Evolutionary conservation across 371 early-diverging fungal species (phyloP).

Genomic region (Lichtheimia corymbifera): DNA sequence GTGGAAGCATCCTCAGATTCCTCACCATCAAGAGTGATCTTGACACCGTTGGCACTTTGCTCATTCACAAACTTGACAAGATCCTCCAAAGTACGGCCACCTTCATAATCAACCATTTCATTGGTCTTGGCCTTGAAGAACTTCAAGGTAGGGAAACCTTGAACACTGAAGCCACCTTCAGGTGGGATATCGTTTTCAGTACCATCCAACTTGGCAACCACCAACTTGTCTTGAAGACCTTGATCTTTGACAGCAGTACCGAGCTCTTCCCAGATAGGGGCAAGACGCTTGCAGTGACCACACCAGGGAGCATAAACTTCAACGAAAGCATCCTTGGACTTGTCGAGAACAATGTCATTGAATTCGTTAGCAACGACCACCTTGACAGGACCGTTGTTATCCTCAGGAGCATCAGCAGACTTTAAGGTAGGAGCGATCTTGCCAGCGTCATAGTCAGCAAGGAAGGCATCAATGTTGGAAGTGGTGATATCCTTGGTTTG

Average conservation of each 20-base stretch:
- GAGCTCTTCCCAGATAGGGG: conserved; percentile 80
- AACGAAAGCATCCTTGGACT: conserved; percentile 88
- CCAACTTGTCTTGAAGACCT: conserved; percentile 51
- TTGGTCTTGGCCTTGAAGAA: conserved; percentile 88
- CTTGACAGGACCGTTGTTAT: conserved; percentile 86
- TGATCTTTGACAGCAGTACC: conserved; percentile 43
- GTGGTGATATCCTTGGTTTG: conserved; percentile 64
- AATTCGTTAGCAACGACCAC: conserved; percentile 86
- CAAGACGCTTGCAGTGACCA: conserved; percentile 91
- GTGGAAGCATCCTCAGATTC: conserved; percentile 27
- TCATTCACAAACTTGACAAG: conserved; percentile 76
- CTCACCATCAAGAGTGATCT: conserved; percentile 20
- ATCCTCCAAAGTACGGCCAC: conserved; percentile 79
- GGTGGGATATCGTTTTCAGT: conserved; percentile 94
- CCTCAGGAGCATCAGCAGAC: conserved; percentile 81
- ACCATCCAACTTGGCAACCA: conserved; percentile 95
- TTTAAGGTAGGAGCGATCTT: conserved; percentile 79
- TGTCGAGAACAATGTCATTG: conserved; percentile 79
- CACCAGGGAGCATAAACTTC: conserved; percentile 96
- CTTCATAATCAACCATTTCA: conserved; percentile 80
- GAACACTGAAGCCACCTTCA: conserved; percentile 65
- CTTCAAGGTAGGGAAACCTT: conserved; percentile 96
- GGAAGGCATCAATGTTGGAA: conserved; percentile 62
- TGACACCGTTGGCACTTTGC: conserved; percentile 54
- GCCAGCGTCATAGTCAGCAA: conserved; percentile 69